phyloP scores from a whole-genome alignment of 2,329 filamentous ascomycete genomes.

The Magnaporthiopsis rhizophila region DNA sequence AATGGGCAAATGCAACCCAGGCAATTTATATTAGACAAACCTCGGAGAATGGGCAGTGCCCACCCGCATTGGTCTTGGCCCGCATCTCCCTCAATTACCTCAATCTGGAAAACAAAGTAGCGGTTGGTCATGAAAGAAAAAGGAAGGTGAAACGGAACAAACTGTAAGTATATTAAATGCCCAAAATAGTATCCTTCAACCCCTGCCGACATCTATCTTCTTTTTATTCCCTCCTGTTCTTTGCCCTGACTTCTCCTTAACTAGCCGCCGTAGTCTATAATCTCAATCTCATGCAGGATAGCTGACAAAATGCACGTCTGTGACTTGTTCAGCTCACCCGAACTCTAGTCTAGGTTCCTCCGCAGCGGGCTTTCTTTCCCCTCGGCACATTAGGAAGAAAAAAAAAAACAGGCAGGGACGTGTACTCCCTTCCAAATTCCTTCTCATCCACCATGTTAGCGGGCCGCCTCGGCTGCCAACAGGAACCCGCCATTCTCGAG shows the following conservation, averaged over 20 bases:
- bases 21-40: neutral
- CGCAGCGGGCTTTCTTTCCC: too few relatives aligned
- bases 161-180: neutral
- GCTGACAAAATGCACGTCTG: too few relatives aligned
- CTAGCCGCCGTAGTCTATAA: too few relatives aligned
- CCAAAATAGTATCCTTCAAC: neutral
- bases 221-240: neutral
- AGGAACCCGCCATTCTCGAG: constrained; percentile 34
- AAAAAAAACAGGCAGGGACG: too few relatives aligned
- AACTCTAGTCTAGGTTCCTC: too few relatives aligned
- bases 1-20: neutral
- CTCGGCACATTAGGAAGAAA: too few relatives aligned
- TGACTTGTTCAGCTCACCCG: too few relatives aligned
- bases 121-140: neutral
- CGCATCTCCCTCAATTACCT: neutral
- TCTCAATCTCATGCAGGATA: too few relatives aligned
- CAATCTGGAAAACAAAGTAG: neutral
- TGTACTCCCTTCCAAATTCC: too few relatives aligned
- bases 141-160: neutral
- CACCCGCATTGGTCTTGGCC: neutral
- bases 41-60: neutral
- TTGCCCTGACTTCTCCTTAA: neutral
- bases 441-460: neutral
- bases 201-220: neutral
- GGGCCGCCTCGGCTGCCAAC: constrained; percentile 2